Evolutionary conservation across 768 basidiomycete genomes (phyloP).

Genomic region (Hericium coralloides): DNA sequence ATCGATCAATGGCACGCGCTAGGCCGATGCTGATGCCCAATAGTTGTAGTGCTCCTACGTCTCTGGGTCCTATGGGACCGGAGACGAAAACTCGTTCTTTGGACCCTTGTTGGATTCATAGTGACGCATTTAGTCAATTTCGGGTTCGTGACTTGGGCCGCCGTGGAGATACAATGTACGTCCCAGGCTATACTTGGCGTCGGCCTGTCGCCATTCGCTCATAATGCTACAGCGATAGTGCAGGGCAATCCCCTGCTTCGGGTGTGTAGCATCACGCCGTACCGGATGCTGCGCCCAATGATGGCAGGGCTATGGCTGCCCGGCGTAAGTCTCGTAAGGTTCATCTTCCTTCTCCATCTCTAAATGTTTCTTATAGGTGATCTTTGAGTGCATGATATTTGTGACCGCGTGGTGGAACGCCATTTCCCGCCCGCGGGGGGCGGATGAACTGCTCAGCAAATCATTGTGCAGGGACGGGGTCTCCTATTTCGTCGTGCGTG

Average conservation of each 20-base stretch:
- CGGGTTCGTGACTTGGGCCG: not conserved
- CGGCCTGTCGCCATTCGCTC: not conserved
- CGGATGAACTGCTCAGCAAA: not conserved
- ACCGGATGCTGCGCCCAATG: no score
- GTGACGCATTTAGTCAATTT: not conserved
- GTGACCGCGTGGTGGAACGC: not conserved
- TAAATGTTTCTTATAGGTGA: no score
- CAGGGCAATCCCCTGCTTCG: not conserved
- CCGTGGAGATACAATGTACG: not conserved
- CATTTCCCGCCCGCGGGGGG: not conserved
- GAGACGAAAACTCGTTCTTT: not conserved
- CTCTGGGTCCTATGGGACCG: not conserved
- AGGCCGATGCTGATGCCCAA: not conserved
- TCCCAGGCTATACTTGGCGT: not conserved
- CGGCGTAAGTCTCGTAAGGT: not conserved
- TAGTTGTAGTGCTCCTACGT: not conserved
- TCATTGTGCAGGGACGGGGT: not conserved
- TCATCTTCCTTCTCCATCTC: no score
- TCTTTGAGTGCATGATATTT: not conserved
- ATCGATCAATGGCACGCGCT: not conserved
- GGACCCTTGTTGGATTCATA: not conserved
- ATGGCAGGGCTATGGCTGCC: not conserved
- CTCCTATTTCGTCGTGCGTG: not conserved
- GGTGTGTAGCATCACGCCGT: not conserved
- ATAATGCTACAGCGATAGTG: not conserved